Percentiles rank a stretch among this genome's conserved stretches.
Conservation (phyloP, 1,139 yeast genomes). For the Candida labiduridarum region DNA sequence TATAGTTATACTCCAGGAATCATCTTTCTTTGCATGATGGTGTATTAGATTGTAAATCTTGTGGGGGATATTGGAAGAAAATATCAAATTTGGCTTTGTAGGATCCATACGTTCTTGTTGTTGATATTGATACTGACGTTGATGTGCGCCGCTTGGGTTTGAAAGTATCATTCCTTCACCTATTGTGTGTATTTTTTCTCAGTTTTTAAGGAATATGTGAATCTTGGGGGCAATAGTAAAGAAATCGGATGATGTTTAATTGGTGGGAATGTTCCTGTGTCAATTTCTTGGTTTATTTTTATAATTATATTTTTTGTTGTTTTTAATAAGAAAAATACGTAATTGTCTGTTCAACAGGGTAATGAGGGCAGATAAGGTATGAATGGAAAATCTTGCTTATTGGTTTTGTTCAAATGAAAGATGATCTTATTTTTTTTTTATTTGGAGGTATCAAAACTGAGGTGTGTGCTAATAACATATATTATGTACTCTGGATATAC, state of each 20-base stretch:
- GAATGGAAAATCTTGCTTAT: background rate
- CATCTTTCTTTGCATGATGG: background rate
- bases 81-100: conserved; percentile 43
- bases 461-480: background rate
- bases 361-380: background rate
- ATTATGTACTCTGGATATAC: background rate
- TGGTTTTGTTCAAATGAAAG: background rate
- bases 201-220: too few species aligned
- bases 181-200: too few species aligned
- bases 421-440: conserved; percentile 1
- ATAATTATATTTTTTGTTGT: background rate
- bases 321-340: too few species aligned
- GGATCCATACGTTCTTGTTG: background rate
- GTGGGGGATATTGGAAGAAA: conserved; percentile 39
- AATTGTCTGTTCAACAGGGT: too few species aligned
- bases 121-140: too few species aligned
- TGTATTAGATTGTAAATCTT: conserved; percentile 18
- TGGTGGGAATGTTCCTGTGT: too few species aligned
- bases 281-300: background rate
- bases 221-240: too few species aligned
- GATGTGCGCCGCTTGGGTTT: too few species aligned
- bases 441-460: background rate
- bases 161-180: too few species aligned
- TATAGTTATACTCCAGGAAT: conserved; percentile 24
- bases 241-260: too few species aligned